A percentile compares a stretch with the other conserved stretches of the same genome.
These are phyloP conservation scores for Aspergillus clavatus DNA, from an alignment of 2,329 filamentous ascomycete species.

Conservation along the genomic window DNA sequence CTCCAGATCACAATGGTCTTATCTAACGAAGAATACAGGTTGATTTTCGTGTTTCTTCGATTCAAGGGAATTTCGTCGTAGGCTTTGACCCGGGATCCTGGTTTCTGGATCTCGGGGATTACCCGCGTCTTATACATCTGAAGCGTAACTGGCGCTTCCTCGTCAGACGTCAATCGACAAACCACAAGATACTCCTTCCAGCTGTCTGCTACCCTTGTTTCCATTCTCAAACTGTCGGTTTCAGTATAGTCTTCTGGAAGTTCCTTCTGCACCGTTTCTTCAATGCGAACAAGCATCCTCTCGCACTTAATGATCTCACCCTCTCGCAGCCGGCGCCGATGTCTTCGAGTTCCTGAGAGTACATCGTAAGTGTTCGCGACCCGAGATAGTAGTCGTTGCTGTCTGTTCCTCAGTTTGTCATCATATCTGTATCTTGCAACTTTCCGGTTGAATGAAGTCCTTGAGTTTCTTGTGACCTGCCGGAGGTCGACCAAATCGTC, in stretches of 20 bases:
- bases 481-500: constrained; percentile 9
- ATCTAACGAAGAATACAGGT: constrained; percentile 62
- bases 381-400: constrained; percentile 37
- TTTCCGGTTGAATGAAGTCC: constrained; percentile 23
- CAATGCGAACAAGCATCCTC: constrained; percentile 62
- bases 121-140: constrained; percentile 60
- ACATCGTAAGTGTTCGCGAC: constrained; percentile 34
- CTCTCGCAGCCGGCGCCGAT: constrained; percentile 42
- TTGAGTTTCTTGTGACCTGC: constrained; percentile 16
- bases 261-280: constrained; percentile 47
- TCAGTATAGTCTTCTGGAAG: constrained; percentile 60
- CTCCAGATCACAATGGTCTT: constrained; percentile 63
- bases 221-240: constrained; percentile 56
- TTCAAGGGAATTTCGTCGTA: constrained; percentile 55
- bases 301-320: constrained; percentile 64
- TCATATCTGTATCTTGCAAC: constrained; percentile 43
- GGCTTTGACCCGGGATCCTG: constrained; percentile 50
- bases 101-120: constrained; percentile 56
- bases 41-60: constrained; percentile 51
- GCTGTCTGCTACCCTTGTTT: constrained; percentile 56
- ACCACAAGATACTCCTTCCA: constrained; percentile 63
- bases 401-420: constrained; percentile 39
- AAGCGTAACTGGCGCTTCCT: constrained; percentile 52
- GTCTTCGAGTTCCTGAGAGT: constrained; percentile 31
- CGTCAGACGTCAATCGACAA: constrained; percentile 53